Evolutionary conservation across 768 basidiomycete genomes (phyloP).

Genomic region (Termitomyces sp.): DNA sequence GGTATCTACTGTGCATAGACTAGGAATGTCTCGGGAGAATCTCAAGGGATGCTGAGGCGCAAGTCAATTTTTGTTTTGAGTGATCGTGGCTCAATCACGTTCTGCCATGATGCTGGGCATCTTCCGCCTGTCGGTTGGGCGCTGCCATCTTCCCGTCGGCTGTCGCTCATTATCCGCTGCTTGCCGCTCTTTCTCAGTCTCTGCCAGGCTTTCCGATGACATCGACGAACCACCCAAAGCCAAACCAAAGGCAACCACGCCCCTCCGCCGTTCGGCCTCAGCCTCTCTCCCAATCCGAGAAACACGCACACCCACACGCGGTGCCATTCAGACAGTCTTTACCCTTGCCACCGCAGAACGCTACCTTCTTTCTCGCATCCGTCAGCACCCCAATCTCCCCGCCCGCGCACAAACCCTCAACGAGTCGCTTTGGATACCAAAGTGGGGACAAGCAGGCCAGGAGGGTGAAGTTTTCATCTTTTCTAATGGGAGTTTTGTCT

Average conservation of each 20-base stretch:
- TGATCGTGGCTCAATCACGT: background rate
- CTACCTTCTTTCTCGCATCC: conserved; percentile 65
- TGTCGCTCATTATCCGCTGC: background rate
- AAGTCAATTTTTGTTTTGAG: no score
- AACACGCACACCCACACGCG: conserved; percentile 81
- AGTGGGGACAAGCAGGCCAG: conserved; percentile 50
- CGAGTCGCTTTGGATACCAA: conserved; percentile 77
- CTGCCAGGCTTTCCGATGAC: background rate
- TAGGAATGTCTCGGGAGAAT: no score
- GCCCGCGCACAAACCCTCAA: conserved; percentile 55
- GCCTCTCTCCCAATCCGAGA: conserved; percentile 83
- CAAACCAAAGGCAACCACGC: conserved; percentile 80
- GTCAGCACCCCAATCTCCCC: conserved; percentile 45
- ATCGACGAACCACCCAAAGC: conserved; percentile 35
- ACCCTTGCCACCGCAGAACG: conserved; percentile 86
- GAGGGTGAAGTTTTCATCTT: conserved; percentile 89
- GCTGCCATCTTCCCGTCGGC: background rate
- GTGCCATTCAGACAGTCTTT: conserved; percentile 72
- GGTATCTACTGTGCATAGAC: no score
- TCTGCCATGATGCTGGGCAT: conserved; percentile 1
- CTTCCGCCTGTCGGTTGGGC: background rate
- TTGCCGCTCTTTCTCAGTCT: background rate
- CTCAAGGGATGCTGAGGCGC: no score
- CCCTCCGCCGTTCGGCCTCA: conserved; percentile 77
- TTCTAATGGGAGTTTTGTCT: conserved; percentile 83